These are phyloP conservation scores for Mycena sp. DNA, from an alignment of 1,284 basidiomycete genomes.

Conservation along the genomic window DNA sequence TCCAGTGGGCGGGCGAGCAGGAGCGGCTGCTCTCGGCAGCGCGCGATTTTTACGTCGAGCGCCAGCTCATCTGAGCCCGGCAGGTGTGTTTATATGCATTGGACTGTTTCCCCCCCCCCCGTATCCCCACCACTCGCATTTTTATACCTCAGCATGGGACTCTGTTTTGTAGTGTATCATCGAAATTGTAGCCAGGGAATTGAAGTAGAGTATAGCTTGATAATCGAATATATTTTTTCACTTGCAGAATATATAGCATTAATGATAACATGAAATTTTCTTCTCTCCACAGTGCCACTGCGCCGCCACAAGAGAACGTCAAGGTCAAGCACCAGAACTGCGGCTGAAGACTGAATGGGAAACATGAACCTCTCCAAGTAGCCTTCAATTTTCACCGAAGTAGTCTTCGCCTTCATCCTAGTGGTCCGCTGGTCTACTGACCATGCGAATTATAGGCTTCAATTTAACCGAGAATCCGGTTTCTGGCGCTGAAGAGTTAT, in stretches of 20 bases:
- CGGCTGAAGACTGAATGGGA: no score
- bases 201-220: slow-evolving; percentile 21
- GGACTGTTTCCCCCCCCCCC: neutral
- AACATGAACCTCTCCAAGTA: no score
- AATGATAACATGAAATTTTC: neutral
- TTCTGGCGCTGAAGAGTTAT: no score
- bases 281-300: neutral
- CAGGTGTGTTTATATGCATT: slow-evolving; percentile 8
- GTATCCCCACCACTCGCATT: slow-evolving; percentile 8
- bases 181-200: slow-evolving; percentile 25
- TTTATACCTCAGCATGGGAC: slow-evolving; percentile 24
- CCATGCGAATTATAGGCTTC: no score
- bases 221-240: slow-evolving; percentile 20
- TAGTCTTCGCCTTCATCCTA: no score
- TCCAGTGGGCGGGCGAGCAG: slow-evolving; percentile 70
- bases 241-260: neutral
- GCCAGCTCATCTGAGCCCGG: slow-evolving; percentile 47
- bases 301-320: neutral
- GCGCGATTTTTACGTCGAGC: slow-evolving; percentile 61
- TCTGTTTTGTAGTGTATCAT: slow-evolving; percentile 24
- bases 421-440: no score
- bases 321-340: no score
- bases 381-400: no score
- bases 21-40: slow-evolving; percentile 59
- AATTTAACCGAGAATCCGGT: no score